A percentile compares a stretch with the other conserved stretches of the same genome.
phyloP scores from a whole-genome alignment of 2,329 filamentous ascomycete genomes.

The Sporothrix brasiliensis region DNA sequence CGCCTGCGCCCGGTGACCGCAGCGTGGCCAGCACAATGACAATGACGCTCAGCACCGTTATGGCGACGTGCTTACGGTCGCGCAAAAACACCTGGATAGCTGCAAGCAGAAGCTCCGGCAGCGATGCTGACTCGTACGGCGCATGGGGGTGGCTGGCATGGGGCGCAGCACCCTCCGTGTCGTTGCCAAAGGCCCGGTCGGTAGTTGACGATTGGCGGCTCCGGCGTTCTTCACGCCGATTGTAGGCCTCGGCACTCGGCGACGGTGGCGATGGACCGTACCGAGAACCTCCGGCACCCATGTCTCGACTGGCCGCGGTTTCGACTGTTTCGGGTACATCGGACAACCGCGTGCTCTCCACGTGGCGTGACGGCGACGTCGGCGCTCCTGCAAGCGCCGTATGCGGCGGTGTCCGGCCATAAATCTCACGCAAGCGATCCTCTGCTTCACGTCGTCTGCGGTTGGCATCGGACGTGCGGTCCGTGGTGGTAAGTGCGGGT shows the following conservation, averaged over 20 bases:
- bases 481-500: constrained; percentile 31
- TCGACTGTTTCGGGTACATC: constrained; percentile 13
- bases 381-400: constrained; percentile 18
- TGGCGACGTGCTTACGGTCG: constrained; percentile 63
- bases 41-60: constrained; percentile 57
- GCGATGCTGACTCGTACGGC: constrained; percentile 50
- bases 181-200: neutral
- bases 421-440: constrained; percentile 58
- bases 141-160: neutral
- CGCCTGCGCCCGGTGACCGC: constrained; percentile 37
- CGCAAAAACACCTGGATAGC: constrained; percentile 57
- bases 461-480: constrained; percentile 31
- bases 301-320: constrained; percentile 34
- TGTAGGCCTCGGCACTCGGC: constrained; percentile 40
- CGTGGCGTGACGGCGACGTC: neutral
- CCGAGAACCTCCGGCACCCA: constrained; percentile 33
- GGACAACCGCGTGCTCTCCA: neutral
- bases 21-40: constrained; percentile 55
- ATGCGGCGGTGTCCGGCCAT: constrained; percentile 46
- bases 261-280: constrained; percentile 40
- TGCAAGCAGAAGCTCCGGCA: constrained; percentile 58
- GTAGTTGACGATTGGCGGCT: constrained; percentile 30
- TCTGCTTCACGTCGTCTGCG: constrained; percentile 51
- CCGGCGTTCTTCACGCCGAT: constrained; percentile 41
- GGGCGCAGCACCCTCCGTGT: neutral